Base-by-base conservation (phyloP, 352 stramenopile genomes). In the Globisporangium canariense region DNA sequence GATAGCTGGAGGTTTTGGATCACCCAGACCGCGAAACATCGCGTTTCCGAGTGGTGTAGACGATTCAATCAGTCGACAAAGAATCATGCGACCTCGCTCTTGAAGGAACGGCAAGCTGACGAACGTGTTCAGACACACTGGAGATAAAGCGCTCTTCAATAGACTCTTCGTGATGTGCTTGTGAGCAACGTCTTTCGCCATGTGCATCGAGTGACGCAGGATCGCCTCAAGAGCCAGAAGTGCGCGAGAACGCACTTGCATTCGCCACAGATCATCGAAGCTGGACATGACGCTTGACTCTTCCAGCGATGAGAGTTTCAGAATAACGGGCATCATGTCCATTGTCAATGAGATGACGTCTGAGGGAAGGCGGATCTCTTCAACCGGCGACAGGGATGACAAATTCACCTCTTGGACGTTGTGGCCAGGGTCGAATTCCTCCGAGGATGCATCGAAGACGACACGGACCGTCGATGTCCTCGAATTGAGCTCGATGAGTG, bases 211-310 rank as follows among this genome's bases (percentile, higher is more conserved):
- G 55, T 91, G 75, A 2, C 81, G 80, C 28, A 96, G 45, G 16
- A 96, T 82, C 25, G 84, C 81, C 67, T 94, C 83, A 1, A 96
- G 73, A 25, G 88, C 86, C 13, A 96, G 62, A 6, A 96, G 54
- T 10, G 88, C 86, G 28, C 88, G 79, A 10, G 88, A 96, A n/a
- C 85, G 83, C 22, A 96, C 92, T 67, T 96, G 88, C 56, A 93
- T 77, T 40, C 80, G 76, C 83, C 86, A 94, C 30, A 96, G 68
- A 50, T 86, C 85, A 46, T 94, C 86, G 67, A 91, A 92, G 2
- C 79, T 75, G 2, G 72, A 72, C 53, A 91, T 72, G 4, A 89
- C 70, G 40, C 75, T 86, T 1, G 78, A 87, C 18, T 91, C 78
- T 30, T 93, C 82, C 1, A 96, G 67, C 0, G 83, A 93, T 0